Conservation (phyloP, 192 early-diverging fungal species). For the Radiomyces spectabilis region DNA sequence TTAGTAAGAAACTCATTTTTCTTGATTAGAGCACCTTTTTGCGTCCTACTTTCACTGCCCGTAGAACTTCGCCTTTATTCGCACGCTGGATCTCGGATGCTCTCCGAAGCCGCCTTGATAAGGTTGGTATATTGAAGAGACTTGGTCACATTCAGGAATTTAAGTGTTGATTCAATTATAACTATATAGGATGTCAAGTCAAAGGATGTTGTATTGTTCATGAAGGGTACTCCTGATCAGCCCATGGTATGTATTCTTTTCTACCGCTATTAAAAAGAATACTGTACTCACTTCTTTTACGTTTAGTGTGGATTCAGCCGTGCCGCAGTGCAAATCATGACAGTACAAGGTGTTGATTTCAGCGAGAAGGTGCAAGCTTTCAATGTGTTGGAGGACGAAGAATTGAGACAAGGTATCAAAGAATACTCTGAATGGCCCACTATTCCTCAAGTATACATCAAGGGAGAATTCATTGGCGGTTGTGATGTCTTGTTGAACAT, state of each 20-base stretch:
- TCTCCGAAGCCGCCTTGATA: slow-evolving; percentile 10
- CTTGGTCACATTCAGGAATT: too few relatives aligned
- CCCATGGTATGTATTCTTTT: slow-evolving; percentile 56
- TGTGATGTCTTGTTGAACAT: slow-evolving; percentile 91
- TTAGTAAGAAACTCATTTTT: too few relatives aligned
- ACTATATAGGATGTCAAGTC: slow-evolving; percentile 45
- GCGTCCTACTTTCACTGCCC: slow-evolving; percentile 8
- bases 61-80: slow-evolving; percentile 6
- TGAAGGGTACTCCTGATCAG: slow-evolving; percentile 92
- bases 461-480: slow-evolving; percentile 95
- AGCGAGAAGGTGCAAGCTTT: slow-evolving; percentile 57
- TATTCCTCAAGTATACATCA: slow-evolving; percentile 94
- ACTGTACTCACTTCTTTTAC: not conserved
- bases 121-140: slow-evolving; percentile 15
- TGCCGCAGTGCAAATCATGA: slow-evolving; percentile 87
- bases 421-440: slow-evolving; percentile 91
- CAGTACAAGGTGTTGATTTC: slow-evolving; percentile 72
- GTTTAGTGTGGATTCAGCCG: slow-evolving; percentile 85
- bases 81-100: slow-evolving; percentile 20
- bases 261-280: not conserved
- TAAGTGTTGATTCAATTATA: too few relatives aligned
- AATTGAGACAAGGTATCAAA: slow-evolving; percentile 86
- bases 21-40: slow-evolving; percentile 1
- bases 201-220: slow-evolving; percentile 82
- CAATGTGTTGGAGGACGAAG: slow-evolving; percentile 84